These are phyloP conservation scores for Wickerhamomyces sp. DNA, from an alignment of 1,139 yeast genomes.

Conservation along the genomic window DNA sequence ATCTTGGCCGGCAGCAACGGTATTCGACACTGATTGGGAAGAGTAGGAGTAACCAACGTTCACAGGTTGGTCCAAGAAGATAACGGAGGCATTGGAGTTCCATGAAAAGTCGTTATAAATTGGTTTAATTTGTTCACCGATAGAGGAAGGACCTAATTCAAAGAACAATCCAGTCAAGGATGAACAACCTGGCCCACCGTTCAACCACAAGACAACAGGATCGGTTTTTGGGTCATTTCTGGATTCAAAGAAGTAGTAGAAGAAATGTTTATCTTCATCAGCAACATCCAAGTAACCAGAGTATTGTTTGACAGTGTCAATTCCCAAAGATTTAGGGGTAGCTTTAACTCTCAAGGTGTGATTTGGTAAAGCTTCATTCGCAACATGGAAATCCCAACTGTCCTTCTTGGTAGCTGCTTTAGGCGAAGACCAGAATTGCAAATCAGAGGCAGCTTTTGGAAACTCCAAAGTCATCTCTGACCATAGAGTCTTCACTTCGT, in stretches of 20 bases:
- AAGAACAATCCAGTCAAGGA: conserved; percentile 87
- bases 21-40: conserved; percentile 52
- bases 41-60: conserved; percentile 91
- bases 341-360: conserved; percentile 54
- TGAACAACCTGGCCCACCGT: conserved; percentile 92
- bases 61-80: conserved; percentile 93
- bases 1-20: conserved; percentile 88
- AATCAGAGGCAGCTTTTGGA: conserved; percentile 45
- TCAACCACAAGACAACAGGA: conserved; percentile 83
- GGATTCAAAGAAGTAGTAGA: conserved; percentile 84
- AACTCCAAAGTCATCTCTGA: conserved; percentile 52
- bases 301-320: conserved; percentile 76
- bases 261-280: conserved; percentile 79
- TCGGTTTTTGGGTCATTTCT: conserved; percentile 84
- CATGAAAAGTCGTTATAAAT: conserved; percentile 75
- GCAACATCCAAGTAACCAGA: conserved; percentile 85
- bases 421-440: conserved; percentile 48
- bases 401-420: conserved; percentile 35
- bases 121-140: conserved; percentile 62
- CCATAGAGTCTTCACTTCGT: conserved; percentile 51
- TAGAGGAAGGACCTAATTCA: conserved; percentile 83
- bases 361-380: conserved; percentile 39
- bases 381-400: conserved; percentile 55
- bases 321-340: conserved; percentile 55
- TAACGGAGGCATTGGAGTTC: conserved; percentile 86